Evolutionary conservation across 1,284 basidiomycete genomes (phyloP).

Genomic region (Ustilago nuda): DNA sequence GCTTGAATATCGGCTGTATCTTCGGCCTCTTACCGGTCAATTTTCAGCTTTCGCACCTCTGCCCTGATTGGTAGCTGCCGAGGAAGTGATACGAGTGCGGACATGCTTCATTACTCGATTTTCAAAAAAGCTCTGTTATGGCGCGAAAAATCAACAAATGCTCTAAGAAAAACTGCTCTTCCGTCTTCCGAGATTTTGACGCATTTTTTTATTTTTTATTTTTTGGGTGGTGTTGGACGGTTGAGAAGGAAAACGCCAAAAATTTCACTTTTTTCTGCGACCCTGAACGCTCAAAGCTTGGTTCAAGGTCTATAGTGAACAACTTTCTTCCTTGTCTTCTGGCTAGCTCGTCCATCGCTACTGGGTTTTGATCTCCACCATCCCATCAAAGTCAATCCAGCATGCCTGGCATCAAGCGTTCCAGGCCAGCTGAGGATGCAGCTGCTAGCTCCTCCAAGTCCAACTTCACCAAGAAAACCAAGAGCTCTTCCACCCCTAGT

Average conservation of each 20-base stretch:
- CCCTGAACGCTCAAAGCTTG: not conserved
- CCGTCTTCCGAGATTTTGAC: constrained; percentile 12
- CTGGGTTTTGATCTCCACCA: constrained; percentile 21
- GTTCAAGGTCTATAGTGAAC: constrained; percentile 1
- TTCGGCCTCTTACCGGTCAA: constrained; percentile 17
- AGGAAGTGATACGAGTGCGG: not conserved
- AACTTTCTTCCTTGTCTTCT: constrained; percentile 1
- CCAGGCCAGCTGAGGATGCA: constrained; percentile 39
- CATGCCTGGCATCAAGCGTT: constrained; percentile 57
- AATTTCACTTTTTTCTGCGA: constrained; percentile 27
- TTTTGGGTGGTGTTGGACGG: constrained; percentile 3
- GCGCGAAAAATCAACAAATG: too few species aligned
- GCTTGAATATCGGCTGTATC: constrained; percentile 1
- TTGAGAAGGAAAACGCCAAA: constrained; percentile 17
- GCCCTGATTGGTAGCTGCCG: constrained; percentile 13
- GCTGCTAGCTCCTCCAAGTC: constrained; percentile 37
- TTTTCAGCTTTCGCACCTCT: not conserved
- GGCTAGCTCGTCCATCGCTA: constrained; percentile 8
- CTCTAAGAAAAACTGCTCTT: not conserved
- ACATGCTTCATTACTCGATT: too few species aligned
- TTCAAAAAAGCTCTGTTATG: too few species aligned
- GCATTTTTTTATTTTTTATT: constrained; percentile 6
- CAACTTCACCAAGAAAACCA: constrained; percentile 31
- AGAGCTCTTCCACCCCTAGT: constrained; percentile 14
- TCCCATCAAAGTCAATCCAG: constrained; percentile 8